These are phyloP conservation scores for Mycena citricolor DNA, from an alignment of 1,284 basidiomycete species.

Conservation along the genomic window DNA sequence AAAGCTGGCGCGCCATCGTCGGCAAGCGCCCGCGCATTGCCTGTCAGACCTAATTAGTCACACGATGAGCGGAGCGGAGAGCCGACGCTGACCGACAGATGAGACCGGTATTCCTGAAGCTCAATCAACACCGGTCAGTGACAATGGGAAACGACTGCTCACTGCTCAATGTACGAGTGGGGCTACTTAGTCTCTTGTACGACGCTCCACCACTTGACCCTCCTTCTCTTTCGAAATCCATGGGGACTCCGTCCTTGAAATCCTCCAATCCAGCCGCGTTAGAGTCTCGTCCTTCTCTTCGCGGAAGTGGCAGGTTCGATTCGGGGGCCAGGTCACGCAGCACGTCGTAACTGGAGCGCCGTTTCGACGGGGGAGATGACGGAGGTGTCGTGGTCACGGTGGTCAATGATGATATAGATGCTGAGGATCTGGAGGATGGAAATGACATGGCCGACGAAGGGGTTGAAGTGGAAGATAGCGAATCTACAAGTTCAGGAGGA, in stretches of 20 bases:
- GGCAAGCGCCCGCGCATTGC: conserved; percentile 76
- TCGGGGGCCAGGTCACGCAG: conserved; percentile 69
- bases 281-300: conserved; percentile 46
- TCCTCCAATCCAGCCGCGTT: conserved; percentile 47
- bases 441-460: conserved; percentile 29
- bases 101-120: conserved; percentile 73
- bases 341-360: conserved; percentile 71
- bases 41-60: conserved; percentile 40
- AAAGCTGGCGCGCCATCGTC: conserved; percentile 56
- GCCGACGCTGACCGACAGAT: conserved; percentile 69
- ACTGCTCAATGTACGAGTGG: conserved; percentile 78
- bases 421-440: conserved; percentile 38
- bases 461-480: no score
- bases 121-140: conserved; percentile 19
- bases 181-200: conserved; percentile 62
- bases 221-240: conserved; percentile 44
- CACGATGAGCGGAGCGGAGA: conserved; percentile 19
- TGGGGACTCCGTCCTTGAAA: conserved; percentile 64
- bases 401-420: conserved; percentile 35
- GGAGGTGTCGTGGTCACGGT: conserved; percentile 40
- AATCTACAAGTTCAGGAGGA: conserved; percentile 35
- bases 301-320: conserved; percentile 67
- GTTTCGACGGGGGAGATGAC: no score
- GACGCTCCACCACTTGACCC: conserved; percentile 38
- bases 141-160: conserved; percentile 41